Conservation (phyloP, 2,329 filamentous ascomycete species). For the Cryphonectria radicalis region DNA sequence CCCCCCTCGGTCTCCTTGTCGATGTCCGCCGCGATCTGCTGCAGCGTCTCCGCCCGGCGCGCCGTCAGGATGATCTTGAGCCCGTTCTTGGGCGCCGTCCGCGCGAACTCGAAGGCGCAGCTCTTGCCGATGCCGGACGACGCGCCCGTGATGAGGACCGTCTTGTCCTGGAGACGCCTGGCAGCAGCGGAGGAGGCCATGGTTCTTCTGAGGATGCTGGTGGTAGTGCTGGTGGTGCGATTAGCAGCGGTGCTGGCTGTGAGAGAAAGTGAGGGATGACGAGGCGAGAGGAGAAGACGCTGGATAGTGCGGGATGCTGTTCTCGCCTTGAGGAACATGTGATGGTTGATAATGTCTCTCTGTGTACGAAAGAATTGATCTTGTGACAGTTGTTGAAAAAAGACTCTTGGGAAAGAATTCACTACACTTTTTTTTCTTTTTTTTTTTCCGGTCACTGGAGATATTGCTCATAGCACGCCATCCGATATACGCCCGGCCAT, state of each 20-base stretch:
- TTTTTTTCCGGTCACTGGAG: not conserved
- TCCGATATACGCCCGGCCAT: conserved; percentile 14
- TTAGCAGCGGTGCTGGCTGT: not conserved
- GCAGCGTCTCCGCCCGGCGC: conserved; percentile 78
- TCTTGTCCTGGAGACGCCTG: conserved; percentile 91
- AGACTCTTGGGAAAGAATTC: not conserved
- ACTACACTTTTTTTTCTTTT: too few relatives aligned
- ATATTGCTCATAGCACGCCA: conserved; percentile 26
- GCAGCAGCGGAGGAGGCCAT: conserved; percentile 68
- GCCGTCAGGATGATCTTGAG: conserved; percentile 88
- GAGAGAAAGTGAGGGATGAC: conserved; percentile 2
- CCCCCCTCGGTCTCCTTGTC: conserved; percentile 74
- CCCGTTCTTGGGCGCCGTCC: conserved; percentile 75
- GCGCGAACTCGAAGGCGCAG: conserved; percentile 89
- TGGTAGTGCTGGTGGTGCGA: not conserved
- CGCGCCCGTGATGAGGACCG: conserved; percentile 87
- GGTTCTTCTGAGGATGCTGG: conserved; percentile 33
- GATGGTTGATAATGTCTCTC: not conserved
- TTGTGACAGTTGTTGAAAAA: not conserved
- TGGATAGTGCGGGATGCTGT: conserved; percentile 21
- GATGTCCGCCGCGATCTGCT: conserved; percentile 78
- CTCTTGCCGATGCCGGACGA: conserved; percentile 87
- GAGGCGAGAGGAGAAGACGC: conserved; percentile 15
- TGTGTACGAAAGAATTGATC: not conserved
- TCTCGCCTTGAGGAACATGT: conserved; percentile 23